Percentiles rank a stretch among this genome's conserved stretches.
phyloP scores from a whole-genome alignment of 352 stramenopile genomes.

The Phytophthora palmivora region DNA sequence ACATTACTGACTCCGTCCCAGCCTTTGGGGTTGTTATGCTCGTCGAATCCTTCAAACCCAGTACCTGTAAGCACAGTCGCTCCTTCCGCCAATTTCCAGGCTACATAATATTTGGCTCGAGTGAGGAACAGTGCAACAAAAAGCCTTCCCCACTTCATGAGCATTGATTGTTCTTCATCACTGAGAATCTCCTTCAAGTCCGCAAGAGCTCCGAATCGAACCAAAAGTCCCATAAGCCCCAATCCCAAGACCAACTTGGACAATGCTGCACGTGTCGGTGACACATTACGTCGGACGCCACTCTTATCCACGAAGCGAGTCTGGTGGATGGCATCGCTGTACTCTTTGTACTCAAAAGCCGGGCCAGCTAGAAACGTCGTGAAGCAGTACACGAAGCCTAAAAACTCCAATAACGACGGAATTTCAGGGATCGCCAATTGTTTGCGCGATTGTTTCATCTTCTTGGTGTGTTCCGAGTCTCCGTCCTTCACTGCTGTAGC shows the following conservation, averaged over 20 bases:
- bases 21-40: conserved; percentile 81
- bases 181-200: conserved; percentile 39
- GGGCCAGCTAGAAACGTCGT: conserved; percentile 95
- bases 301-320: conserved; percentile 52
- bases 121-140: conserved; percentile 91
- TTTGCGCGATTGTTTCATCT: conserved; percentile 45
- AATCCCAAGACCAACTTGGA: conserved; percentile 64
- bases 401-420: conserved; percentile 94
- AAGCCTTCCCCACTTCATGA: conserved; percentile 76
- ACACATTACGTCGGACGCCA: conserved; percentile 42
- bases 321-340: conserved; percentile 76
- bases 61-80: conserved; percentile 79
- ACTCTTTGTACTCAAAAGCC: conserved; percentile 96
- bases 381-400: conserved; percentile 98
- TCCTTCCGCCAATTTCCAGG: conserved; percentile 92
- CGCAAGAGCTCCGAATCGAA: conserved; percentile 38
- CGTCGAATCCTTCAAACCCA: conserved; percentile 95
- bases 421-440: conserved; percentile 74
- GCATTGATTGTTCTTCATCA: conserved; percentile 46
- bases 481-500: conserved; percentile 26
- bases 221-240: conserved; percentile 61
- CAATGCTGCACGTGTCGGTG: conserved; percentile 40
- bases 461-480: conserved; percentile 37
- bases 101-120: conserved; percentile 96
- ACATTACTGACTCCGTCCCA: conserved; percentile 97